These are phyloP conservation scores for Metarhizium brunneum DNA, from an alignment of 2,329 filamentous ascomycete genomes.

Conservation along the genomic window DNA sequence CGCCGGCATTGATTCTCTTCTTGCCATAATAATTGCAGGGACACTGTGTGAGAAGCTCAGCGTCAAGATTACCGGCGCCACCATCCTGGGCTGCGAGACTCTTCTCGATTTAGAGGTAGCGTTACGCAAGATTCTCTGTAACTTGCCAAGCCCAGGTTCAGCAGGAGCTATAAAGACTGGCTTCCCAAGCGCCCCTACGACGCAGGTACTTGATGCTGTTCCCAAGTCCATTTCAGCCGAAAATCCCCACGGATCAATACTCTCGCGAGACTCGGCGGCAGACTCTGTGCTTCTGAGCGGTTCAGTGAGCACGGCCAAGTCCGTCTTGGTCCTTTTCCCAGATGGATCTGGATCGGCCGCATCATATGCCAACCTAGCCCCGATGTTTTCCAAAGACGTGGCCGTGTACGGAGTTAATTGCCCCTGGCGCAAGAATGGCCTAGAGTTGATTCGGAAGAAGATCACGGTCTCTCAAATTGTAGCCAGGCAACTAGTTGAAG, in stretches of 20 bases:
- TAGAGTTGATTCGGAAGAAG: constrained; percentile 36
- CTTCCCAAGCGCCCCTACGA: neutral
- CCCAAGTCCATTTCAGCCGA: neutral
- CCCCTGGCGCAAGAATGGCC: constrained; percentile 53
- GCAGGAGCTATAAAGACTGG: neutral
- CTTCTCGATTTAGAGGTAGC: constrained; percentile 11
- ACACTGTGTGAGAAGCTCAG: constrained; percentile 17
- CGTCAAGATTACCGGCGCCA: constrained; percentile 8
- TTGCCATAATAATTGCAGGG: constrained; percentile 10
- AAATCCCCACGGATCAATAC: neutral
- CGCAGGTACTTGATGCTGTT: neutral
- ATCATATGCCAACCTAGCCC: constrained; percentile 15
- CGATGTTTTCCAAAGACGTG: constrained; percentile 30
- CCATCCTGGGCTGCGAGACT: constrained; percentile 6
- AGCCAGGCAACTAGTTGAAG: constrained; percentile 45
- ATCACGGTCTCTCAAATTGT: constrained; percentile 12
- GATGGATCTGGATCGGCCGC: constrained; percentile 1
- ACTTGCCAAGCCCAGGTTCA: neutral
- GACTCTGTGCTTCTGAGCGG: neutral
- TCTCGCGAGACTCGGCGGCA: neutral
- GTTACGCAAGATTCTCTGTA: neutral
- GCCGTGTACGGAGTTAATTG: constrained; percentile 48
- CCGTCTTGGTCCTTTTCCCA: neutral
- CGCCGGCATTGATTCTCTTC: constrained; percentile 13
- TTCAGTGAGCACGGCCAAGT: neutral